Percentiles rank a stretch among this genome's conserved stretches.
Conservation (phyloP, 306 rosid species). For the Quercus engelmannii region DNA sequence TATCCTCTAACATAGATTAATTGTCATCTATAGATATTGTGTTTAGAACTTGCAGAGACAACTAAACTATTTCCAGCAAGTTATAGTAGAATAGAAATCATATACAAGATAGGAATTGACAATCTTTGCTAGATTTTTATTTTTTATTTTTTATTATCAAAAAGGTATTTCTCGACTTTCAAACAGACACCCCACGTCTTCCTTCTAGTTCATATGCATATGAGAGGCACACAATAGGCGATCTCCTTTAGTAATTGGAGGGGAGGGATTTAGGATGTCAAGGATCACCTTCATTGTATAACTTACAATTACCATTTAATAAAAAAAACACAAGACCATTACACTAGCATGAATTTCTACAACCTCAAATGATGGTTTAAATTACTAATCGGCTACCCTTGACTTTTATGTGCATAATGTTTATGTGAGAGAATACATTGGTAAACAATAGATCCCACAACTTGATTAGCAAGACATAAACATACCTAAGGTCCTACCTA, state of each 20-base stretch:
- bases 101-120: neutral
- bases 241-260: neutral
- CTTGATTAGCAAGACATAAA: neutral
- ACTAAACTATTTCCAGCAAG: neutral
- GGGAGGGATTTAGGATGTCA: neutral
- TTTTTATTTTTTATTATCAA: neutral
- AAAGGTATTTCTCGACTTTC: neutral
- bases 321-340: neutral
- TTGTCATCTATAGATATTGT: neutral
- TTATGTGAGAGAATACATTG: neutral
- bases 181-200: neutral
- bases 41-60: neutral
- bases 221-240: neutral
- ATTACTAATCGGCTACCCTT: neutral
- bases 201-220: constrained; percentile 6
- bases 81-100: neutral
- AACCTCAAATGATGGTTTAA: neutral
- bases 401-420: neutral
- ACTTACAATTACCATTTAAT: neutral
- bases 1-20: neutral
- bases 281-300: neutral
- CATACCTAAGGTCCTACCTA: neutral
- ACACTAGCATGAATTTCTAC: neutral
- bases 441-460: neutral
- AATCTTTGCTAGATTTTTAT: neutral